Conservation (phyloP, 345 rosid genomes). For the Gossypium turneri region DNA sequence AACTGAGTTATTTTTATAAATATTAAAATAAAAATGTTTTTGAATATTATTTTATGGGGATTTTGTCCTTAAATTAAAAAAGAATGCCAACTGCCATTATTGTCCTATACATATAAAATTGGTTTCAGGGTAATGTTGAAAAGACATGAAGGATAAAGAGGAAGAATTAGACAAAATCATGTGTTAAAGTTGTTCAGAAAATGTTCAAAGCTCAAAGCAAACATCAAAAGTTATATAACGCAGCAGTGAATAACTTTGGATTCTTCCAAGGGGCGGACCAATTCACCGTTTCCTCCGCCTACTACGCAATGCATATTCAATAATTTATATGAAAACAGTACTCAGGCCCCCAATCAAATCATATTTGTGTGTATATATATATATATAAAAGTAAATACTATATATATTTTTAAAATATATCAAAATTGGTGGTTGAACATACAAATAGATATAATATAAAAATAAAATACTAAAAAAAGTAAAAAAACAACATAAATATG, state of each 20-base stretch:
- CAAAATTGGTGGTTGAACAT: not conserved
- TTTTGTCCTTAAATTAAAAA: not conserved
- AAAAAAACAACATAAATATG: not conserved
- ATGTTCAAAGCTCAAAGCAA: not conserved
- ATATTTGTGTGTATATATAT: not conserved
- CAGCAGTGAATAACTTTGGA: constrained; percentile 29
- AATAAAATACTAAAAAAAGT: not conserved
- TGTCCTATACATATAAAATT: not conserved
- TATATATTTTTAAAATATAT: not conserved
- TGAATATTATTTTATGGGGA: not conserved
- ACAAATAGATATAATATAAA: not conserved
- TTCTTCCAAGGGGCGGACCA: constrained; percentile 18
- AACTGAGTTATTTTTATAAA: not conserved
- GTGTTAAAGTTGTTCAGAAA: constrained; percentile 11
- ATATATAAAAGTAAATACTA: not conserved
- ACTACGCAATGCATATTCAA: not conserved
- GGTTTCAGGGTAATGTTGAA: not conserved
- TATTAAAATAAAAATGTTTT: not conserved
- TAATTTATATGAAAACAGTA: not conserved
- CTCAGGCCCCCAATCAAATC: constrained; percentile 6
- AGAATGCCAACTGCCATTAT: not conserved
- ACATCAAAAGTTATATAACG: not conserved
- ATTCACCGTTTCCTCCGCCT: not conserved
- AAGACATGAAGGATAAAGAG: not conserved
- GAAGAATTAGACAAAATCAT: constrained; percentile 19